Percentiles rank a stretch among this genome's conserved stretches.
Evolutionary conservation across 169 alveolate genomes (phyloP).

Genomic region (Plasmodium adleri): DNA sequence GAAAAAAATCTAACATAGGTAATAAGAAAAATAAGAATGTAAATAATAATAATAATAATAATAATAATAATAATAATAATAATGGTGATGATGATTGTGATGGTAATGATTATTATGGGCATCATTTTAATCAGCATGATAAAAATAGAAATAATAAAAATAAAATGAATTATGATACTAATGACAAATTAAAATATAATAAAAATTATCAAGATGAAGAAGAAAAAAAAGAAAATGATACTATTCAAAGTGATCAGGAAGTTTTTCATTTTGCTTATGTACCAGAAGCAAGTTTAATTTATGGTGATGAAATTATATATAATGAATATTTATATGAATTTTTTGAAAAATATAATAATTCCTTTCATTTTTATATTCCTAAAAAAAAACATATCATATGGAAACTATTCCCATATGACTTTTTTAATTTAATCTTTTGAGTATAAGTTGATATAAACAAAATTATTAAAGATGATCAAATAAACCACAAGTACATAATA

Average conservation of each 20-base stretch:
- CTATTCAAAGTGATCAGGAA: constrained; percentile 15
- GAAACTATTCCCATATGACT: constrained; percentile 76
- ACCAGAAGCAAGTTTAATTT: constrained; percentile 74
- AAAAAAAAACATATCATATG: constrained; percentile 75
- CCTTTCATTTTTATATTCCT: constrained; percentile 76
- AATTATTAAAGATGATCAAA: too few species aligned
- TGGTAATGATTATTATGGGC: too few species aligned
- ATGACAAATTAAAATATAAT: background rate
- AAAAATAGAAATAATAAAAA: too few species aligned
- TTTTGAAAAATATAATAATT: constrained; percentile 68
- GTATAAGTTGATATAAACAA: too few species aligned
- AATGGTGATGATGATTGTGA: too few species aligned
- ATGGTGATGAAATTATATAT: constrained; percentile 66
- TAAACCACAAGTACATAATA: too few species aligned
- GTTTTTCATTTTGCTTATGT: constrained; percentile 71
- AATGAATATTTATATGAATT: constrained; percentile 61
- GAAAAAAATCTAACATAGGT: background rate
- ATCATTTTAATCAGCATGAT: too few species aligned
- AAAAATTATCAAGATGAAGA: background rate
- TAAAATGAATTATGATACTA: too few species aligned
- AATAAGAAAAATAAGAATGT: background rate
- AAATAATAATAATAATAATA: too few species aligned
- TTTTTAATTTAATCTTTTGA: constrained; percentile 74
- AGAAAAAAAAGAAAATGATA: background rate
- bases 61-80: too few species aligned